A percentile compares a stretch with the other conserved stretches of the same genome.
Conservation (phyloP, 768 basidiomycete species). For the Russula foetens region DNA sequence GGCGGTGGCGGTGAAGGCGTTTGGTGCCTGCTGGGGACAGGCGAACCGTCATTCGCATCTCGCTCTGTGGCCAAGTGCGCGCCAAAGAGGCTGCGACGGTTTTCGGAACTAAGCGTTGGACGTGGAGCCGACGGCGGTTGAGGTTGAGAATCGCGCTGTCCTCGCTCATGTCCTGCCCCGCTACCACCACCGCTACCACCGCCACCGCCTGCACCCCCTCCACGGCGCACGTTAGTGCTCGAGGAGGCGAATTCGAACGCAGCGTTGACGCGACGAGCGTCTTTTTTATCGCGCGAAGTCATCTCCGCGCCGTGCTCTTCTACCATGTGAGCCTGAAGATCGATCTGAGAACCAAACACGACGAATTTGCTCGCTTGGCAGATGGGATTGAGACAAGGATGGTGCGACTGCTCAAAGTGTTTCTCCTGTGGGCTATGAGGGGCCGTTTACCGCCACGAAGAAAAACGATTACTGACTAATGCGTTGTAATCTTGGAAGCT, state of each 20-base stretch:
- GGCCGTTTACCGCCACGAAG: neutral
- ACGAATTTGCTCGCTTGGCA: conserved; percentile 91
- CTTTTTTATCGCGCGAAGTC: conserved; percentile 60
- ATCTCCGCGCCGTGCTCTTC: conserved; percentile 72
- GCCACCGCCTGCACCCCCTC: conserved; percentile 30
- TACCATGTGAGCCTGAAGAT: conserved; percentile 88
- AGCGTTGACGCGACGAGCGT: conserved; percentile 57
- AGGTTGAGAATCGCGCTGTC: conserved; percentile 32
- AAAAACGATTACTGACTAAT: conserved; percentile 38
- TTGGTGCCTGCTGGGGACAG: conserved; percentile 23
- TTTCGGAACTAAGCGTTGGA: conserved; percentile 27
- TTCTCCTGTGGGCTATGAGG: conserved; percentile 41
- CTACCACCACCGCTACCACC: conserved; percentile 32
- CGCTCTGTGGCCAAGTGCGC: conserved; percentile 42
- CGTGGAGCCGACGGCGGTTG: conserved; percentile 22
- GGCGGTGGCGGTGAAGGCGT: conserved; percentile 30
- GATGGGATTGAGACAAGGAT: conserved; percentile 60
- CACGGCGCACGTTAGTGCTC: conserved; percentile 31
- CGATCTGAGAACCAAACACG: conserved; percentile 81
- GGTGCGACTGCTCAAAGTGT: conserved; percentile 71
- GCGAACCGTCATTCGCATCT: conserved; percentile 8
- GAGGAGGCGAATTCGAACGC: conserved; percentile 52
- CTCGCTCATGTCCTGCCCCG: conserved; percentile 45
- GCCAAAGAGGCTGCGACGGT: conserved; percentile 58
- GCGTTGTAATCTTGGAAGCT: conserved; percentile 78